phyloP scores from a whole-genome alignment of 805 yeast genomes.

The Metschnikowia proteae region DNA sequence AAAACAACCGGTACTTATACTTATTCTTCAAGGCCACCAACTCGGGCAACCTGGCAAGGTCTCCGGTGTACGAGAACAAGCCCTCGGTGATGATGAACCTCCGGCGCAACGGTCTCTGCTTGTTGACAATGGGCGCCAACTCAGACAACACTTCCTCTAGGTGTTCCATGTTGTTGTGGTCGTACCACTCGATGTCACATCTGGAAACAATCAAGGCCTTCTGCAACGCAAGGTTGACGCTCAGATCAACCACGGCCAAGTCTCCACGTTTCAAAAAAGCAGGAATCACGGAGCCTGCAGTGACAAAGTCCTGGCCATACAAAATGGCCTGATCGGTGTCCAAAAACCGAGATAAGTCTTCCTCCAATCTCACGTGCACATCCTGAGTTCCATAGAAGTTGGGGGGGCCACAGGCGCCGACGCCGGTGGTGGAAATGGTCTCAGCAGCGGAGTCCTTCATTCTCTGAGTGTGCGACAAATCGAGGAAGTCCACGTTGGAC shows the following conservation, averaged over 20 bases:
- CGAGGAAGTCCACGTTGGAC: constrained; percentile 68
- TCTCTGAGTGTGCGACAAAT: constrained; percentile 47
- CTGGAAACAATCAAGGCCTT: constrained; percentile 86
- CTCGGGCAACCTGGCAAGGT: constrained; percentile 64
- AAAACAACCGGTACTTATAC: constrained; percentile 78
- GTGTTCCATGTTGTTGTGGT: constrained; percentile 86
- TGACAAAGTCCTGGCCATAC: constrained; percentile 89
- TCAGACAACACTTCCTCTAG: constrained; percentile 66
- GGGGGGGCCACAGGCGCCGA: constrained; percentile 98
- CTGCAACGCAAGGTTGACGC: constrained; percentile 71
- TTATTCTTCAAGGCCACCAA: constrained; percentile 71
- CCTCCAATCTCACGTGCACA: constrained; percentile 76
- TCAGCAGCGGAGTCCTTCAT: constrained; percentile 53
- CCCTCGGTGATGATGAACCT: constrained; percentile 92
- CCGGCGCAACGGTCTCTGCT: constrained; percentile 76
- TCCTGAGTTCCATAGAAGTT: constrained; percentile 96
- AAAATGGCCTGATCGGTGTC: constrained; percentile 76
- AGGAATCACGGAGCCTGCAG: constrained; percentile 84
- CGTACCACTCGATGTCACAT: constrained; percentile 76
- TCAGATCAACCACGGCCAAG: constrained; percentile 80
- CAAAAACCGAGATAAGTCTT: constrained; percentile 68
- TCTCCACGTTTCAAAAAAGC: constrained; percentile 96
- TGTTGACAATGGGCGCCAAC: constrained; percentile 54
- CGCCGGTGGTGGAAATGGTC: constrained; percentile 71
- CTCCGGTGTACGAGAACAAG: constrained; percentile 77